Evolutionary conservation across 1,284 basidiomycete species (phyloP).

Genomic region (Trichosporon sp.): DNA sequence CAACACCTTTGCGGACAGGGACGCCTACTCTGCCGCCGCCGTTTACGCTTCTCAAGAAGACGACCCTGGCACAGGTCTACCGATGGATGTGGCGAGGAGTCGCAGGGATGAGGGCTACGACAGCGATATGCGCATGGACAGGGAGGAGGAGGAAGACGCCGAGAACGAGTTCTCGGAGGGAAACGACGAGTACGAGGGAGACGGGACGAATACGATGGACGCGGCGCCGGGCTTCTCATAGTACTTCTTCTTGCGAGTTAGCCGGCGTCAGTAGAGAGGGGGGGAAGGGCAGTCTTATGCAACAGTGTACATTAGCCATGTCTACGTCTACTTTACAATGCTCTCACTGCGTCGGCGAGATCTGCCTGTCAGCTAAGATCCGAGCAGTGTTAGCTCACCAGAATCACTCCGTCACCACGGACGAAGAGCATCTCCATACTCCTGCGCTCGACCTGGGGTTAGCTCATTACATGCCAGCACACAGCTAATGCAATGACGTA

Average conservation of each 20-base stretch:
- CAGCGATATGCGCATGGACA: conserved; percentile 36
- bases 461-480: conserved; percentile 7
- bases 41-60: conserved; percentile 28
- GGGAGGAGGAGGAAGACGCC: conserved; percentile 38
- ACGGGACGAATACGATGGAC: conserved; percentile 19
- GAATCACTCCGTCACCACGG: conserved; percentile 88
- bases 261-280: background rate
- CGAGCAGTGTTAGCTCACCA: conserved; percentile 62
- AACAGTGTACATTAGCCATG: conserved; percentile 26
- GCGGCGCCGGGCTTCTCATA: conserved; percentile 18
- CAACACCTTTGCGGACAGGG: conserved; percentile 34
- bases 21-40: conserved; percentile 24
- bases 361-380: conserved; percentile 19
- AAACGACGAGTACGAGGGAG: conserved; percentile 43
- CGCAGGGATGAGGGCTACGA: conserved; percentile 34
- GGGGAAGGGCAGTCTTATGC: conserved; percentile 21
- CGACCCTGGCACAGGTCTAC: conserved; percentile 37
- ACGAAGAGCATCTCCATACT: conserved; percentile 99
- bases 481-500: conserved; percentile 38
- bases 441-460: conserved; percentile 78
- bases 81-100: conserved; percentile 31
- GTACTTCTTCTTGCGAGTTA: background rate
- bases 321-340: conserved; percentile 16
- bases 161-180: conserved; percentile 39
- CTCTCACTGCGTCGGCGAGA: conserved; percentile 32